These are phyloP conservation scores for Pisolithus orientalis DNA, from an alignment of 768 basidiomycete species.

Conservation along the genomic window DNA sequence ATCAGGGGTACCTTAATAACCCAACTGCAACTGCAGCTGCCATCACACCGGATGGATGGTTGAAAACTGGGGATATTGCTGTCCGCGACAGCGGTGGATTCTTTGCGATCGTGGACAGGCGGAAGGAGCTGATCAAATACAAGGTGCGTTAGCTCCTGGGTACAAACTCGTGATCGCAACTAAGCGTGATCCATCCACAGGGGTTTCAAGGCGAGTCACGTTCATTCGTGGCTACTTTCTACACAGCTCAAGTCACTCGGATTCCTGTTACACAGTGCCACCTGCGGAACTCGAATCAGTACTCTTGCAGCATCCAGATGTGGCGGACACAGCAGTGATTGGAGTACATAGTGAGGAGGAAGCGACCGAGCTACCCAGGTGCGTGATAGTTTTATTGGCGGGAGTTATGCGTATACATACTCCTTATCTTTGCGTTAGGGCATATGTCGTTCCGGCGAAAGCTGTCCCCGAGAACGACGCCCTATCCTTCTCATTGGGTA, in stretches of 20 bases:
- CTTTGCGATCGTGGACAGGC: constrained; percentile 68
- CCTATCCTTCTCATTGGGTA: constrained; percentile 36
- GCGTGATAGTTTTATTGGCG: not conserved
- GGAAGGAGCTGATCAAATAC: constrained; percentile 74
- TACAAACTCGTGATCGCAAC: not conserved
- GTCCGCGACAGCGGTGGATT: constrained; percentile 61
- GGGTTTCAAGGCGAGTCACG: constrained; percentile 63
- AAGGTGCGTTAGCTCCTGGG: constrained; percentile 34
- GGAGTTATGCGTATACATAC: not conserved
- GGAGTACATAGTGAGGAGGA: constrained; percentile 61
- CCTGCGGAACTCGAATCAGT: constrained; percentile 82
- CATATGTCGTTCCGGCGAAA: constrained; percentile 43
- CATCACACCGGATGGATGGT: constrained; percentile 73
- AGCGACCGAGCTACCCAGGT: constrained; percentile 81
- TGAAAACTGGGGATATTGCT: constrained; percentile 86
- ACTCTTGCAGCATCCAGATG: constrained; percentile 64
- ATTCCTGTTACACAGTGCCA: constrained; percentile 45
- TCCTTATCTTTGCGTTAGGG: constrained; percentile 30
- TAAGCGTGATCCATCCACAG: constrained; percentile 23
- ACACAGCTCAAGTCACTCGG: not conserved
- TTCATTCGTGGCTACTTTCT: not conserved
- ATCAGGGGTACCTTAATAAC: constrained; percentile 72
- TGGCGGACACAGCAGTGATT: constrained; percentile 79
- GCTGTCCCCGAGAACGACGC: constrained; percentile 13
- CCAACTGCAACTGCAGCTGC: constrained; percentile 57